Evolutionary conservation across 805 yeast species (phyloP), one percentile per base, ranked within the genome.

Genomic region (Yamadazyma akitaensis): DNA sequence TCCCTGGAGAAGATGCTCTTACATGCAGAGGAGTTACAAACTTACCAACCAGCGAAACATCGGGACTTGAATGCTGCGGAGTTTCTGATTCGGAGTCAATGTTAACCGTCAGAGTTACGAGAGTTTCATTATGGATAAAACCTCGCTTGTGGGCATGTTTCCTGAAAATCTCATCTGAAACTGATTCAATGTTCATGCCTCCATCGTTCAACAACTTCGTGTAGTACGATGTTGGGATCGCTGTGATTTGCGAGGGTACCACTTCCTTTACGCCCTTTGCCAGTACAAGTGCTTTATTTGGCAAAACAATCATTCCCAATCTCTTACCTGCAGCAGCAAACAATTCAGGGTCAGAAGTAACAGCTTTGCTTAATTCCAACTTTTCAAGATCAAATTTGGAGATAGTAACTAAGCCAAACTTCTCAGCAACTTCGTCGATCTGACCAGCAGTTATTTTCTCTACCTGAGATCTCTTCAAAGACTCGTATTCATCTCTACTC

Each of bases 191-290:
- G 21, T 71, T 66, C 55, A 73, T 58, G 1, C 66, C 46, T 41
- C 74, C 79, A 18, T 66, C 72, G 46, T 76, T 73, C 25, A 77
- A 59, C 50, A 85, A 63, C 58, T 79, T 79, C 51, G 77, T 76
- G 63, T 82, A 85, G 59, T 84, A 84, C 1, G 82, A 72, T 5
- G 75, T 68, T 5, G 92, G 90, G 30, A 85, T 59, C 9, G 83
- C 81, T 48, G 82, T 83, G 30, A 84, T 82, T 50, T 79, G 77
- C 3, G 68, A 63, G 11, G 72, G 62, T 53, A 83, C 87, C 3
- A 86, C 80, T 4, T 63, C 64, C 52, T 76, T 71, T 8, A 79
- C 75, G 32, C 76, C 76, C 1, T 85, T 80, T 0, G 90, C 83
- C 0, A 87, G 81, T 50, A 85, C 68, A 53, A 77, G 84, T 2